Evolutionary conservation across 495 filamentous ascomycete species (phyloP), one percentile per base, ranked within the genome.

Genomic region (Penicillium herquei): DNA sequence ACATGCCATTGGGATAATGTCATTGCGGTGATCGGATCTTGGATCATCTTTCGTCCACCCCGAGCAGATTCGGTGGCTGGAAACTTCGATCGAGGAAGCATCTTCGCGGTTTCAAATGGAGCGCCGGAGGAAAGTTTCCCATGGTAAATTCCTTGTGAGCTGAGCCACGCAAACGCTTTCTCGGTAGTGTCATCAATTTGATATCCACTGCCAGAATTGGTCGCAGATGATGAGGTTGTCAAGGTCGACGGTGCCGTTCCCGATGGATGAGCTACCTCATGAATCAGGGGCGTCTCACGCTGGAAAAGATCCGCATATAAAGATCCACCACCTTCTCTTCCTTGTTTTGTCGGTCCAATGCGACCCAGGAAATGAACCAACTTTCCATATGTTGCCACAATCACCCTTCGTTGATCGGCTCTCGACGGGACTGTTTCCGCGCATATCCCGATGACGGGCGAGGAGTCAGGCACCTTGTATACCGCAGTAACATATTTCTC

Each of bases 1-100:
- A 96, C 82, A 68, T 98, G 94, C 87, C 92, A 96, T 63, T 95
- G 91, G 3, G 91, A 93, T 30, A 98, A 75, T 3, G 89, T 85
- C 68, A 95, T 86, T n/a, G 88, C 87, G 31, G 85, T 81, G 35
- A 96, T 83, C 0, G 82, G 80, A 31, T 93, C 88, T 55, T 85
- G 80, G 5, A 82, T 79, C 11, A 86, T 66, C 55, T 82, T 84
- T 55, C 75, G 81, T 17, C 88, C 83, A 50, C 87, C 84, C 26
- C 81, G 76, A 3, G 81, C 64, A n/a, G 79, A 80, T 61, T 90
- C 86, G 4, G 82, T 76, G 13, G 81, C 79, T 3, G 89, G 85
- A 44, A 97, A 78, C 43, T 87, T 81, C 0, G 87, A 79, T 57
- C 84, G 85, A 39, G 88, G 72, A 47, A 96, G 73, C 75, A 96